Evolutionary conservation across 495 filamentous ascomycete genomes (phyloP).

Genomic region (Jackrogersella minutella): DNA sequence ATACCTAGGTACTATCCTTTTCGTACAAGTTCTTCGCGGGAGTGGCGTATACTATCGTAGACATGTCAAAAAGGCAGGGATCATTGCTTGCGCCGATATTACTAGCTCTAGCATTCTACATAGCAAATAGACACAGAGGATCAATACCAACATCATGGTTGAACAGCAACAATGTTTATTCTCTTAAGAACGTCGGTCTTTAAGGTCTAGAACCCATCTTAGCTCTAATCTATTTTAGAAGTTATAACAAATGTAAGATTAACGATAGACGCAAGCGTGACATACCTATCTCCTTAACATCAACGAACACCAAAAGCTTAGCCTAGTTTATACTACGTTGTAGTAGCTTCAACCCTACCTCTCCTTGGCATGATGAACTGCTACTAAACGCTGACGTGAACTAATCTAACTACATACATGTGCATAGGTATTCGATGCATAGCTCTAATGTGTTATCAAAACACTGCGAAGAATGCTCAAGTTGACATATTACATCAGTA

Average conservation of each 20-base stretch:
- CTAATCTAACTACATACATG: not conserved
- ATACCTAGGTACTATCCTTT: not conserved
- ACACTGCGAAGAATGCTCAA: not conserved
- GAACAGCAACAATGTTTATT: not conserved
- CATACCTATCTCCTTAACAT: not conserved
- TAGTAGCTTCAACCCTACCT: conserved; percentile 3
- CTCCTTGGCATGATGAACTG: not conserved
- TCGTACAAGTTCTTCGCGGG: conserved; percentile 6
- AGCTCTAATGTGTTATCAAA: conserved; percentile 2
- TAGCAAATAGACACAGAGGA: conserved; percentile 8
- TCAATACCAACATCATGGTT: conserved; percentile 2
- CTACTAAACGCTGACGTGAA: not conserved
- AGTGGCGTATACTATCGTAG: conserved; percentile 1
- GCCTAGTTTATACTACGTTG: not conserved
- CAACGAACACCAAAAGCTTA: not conserved
- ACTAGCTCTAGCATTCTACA: conserved; percentile 11
- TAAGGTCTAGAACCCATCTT: conserved; percentile 13
- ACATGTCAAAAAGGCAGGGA: not conserved
- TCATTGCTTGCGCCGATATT: conserved; percentile 11
- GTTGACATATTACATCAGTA: conserved; percentile 8
- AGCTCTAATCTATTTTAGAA: not conserved
- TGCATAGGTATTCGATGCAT: no score
- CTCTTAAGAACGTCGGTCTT: conserved; percentile 20
- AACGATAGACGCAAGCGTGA: conserved; percentile 11
- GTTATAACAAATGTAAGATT: not conserved